Conservation (phyloP, 129 eudicot genomes). For the Artemisia argyi region DNA sequence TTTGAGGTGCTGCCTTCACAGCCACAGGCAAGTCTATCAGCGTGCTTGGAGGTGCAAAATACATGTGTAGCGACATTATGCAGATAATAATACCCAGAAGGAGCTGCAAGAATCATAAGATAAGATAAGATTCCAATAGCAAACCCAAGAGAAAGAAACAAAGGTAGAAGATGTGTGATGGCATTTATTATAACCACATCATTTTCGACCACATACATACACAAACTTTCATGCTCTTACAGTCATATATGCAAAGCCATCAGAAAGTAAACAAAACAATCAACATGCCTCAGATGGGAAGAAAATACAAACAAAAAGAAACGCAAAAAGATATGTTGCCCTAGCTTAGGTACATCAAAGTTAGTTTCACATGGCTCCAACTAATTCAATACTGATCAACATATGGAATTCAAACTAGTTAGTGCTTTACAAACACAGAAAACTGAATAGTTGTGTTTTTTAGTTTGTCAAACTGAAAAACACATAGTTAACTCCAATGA, state of each 20-base stretch:
- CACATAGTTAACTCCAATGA: too few species aligned
- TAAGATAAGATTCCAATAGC: not conserved
- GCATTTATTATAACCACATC: not conserved
- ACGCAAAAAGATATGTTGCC: not conserved
- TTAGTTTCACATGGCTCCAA: conserved; percentile 6
- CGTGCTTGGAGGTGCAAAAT: conserved; percentile 87
- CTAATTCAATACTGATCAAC: not conserved
- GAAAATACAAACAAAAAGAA: not conserved
- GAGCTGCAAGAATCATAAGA: conserved; percentile 55
- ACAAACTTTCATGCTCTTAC: not conserved
- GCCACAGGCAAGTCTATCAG: conserved; percentile 77
- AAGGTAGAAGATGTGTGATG: too few species aligned
- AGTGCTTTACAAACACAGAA: not conserved
- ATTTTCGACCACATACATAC: conserved; percentile 9
- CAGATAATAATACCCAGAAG: conserved; percentile 86
- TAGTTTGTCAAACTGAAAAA: too few species aligned
- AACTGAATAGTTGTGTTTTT: not conserved
- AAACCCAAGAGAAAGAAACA: too few species aligned
- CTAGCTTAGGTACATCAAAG: conserved; percentile 12
- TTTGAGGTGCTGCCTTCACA: conserved; percentile 49
- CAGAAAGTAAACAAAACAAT: conserved; percentile 8
- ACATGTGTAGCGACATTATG: conserved; percentile 98
- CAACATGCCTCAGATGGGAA: not conserved
- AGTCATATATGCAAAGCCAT: not conserved
- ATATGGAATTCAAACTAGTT: not conserved